Conservation (phyloP, 2,329 filamentous ascomycete genomes). For the Alternaria arbusti region DNA sequence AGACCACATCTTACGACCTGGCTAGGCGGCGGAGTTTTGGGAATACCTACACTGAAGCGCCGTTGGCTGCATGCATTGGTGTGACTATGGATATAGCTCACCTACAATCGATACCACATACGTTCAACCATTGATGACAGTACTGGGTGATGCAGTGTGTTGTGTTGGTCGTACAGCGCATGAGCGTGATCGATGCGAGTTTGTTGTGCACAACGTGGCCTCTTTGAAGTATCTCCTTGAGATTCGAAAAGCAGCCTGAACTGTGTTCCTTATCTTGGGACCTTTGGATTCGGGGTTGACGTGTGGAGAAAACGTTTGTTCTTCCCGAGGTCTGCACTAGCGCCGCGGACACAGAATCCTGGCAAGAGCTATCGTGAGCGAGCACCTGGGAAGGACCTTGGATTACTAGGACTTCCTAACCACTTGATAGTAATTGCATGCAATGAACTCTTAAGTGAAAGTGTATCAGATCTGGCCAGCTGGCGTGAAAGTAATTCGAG, state of each 20-base stretch:
- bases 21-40: slow-evolving; percentile 26
- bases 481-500: slow-evolving; percentile 27
- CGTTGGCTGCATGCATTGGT: slow-evolving; percentile 21
- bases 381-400: neutral
- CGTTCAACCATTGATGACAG: slow-evolving; percentile 2
- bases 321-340: neutral
- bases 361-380: neutral
- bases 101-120: slow-evolving; percentile 26
- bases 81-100: slow-evolving; percentile 21
- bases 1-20: slow-evolving; percentile 18
- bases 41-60: slow-evolving; percentile 15
- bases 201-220: neutral
- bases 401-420: neutral
- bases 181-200: neutral
- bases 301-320: neutral
- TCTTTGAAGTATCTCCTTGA: neutral
- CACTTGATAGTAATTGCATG: neutral
- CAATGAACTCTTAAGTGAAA: neutral
- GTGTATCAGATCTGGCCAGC: slow-evolving; percentile 22
- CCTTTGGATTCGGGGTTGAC: neutral
- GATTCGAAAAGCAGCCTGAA: neutral
- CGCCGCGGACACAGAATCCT: neutral
- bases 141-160: neutral
- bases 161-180: neutral
- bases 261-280: neutral